Conservation (phyloP, 2,329 filamentous ascomycete species). For the Aspergillus sp. region DNA sequence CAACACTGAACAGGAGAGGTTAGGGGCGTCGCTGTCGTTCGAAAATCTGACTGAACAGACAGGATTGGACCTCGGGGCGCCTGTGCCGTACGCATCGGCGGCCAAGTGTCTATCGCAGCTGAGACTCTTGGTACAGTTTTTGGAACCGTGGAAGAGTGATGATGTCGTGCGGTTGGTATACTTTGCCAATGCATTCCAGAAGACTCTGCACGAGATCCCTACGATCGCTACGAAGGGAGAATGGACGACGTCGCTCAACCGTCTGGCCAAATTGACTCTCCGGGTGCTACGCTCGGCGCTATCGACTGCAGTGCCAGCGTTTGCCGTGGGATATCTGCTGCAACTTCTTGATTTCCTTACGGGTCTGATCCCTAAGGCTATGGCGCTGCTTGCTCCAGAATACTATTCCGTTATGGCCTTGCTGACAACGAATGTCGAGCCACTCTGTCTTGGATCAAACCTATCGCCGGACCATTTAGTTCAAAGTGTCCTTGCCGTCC, state of each 20-base stretch:
- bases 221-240: conserved; percentile 31
- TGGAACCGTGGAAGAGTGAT: conserved; percentile 43
- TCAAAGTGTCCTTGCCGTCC: conserved; percentile 32
- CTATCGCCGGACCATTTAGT: conserved; percentile 23
- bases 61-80: conserved; percentile 42
- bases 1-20: conserved; percentile 41
- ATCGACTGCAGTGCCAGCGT: conserved; percentile 10
- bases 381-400: conserved; percentile 28
- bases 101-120: conserved; percentile 44
- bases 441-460: conserved; percentile 8
- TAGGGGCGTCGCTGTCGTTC: conserved; percentile 18
- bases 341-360: conserved; percentile 29
- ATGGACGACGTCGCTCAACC: conserved; percentile 34
- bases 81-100: conserved; percentile 26
- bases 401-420: conserved; percentile 35
- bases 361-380: conserved; percentile 32
- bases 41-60: conserved; percentile 33
- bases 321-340: conserved; percentile 26
- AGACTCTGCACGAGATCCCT: conserved; percentile 29
- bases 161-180: conserved; percentile 37
- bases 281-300: conserved; percentile 23
- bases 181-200: conserved; percentile 36
- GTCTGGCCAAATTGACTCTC: conserved; percentile 31
- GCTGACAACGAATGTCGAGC: conserved; percentile 23
- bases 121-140: conserved; percentile 60